These are phyloP conservation scores for Dothiorella sarmentorum DNA, from an alignment of 2,329 filamentous ascomycete genomes.

Conservation along the genomic window DNA sequence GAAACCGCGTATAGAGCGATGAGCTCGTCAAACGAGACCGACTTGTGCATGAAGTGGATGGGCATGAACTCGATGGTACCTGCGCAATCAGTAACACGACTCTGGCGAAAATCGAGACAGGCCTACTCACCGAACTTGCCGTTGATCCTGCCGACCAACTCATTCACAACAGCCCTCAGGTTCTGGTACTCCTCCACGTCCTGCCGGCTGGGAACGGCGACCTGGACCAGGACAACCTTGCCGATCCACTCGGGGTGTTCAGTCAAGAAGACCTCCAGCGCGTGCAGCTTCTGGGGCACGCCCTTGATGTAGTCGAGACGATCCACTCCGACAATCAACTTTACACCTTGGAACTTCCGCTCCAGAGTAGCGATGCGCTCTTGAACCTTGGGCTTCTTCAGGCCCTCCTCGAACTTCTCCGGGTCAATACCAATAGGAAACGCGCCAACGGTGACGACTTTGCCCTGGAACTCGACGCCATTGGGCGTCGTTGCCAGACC, in stretches of 20 bases:
- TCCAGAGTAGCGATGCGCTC: constrained; percentile 80
- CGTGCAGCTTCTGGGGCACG: constrained; percentile 94
- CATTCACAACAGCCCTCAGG: constrained; percentile 89
- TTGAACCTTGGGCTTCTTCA: constrained; percentile 81
- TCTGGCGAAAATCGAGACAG: background rate
- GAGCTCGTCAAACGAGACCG: constrained; percentile 89
- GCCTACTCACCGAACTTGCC: constrained; percentile 70
- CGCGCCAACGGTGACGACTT: constrained; percentile 85
- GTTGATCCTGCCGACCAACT: constrained; percentile 94
- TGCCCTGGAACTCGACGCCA: constrained; percentile 85
- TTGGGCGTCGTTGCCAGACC: constrained; percentile 80
- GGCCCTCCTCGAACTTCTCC: constrained; percentile 87
- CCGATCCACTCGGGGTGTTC: constrained; percentile 98
- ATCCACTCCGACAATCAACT: constrained; percentile 95
- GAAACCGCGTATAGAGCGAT: constrained; percentile 90
- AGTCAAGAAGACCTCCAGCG: constrained; percentile 91
- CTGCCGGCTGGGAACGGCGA: constrained; percentile 89
- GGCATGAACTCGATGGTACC: constrained; percentile 97
- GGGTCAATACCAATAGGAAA: constrained; percentile 98
- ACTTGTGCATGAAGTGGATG: constrained; percentile 97
- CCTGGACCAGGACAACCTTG: constrained; percentile 93
- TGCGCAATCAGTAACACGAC: constrained; percentile 24
- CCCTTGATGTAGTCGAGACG: constrained; percentile 98
- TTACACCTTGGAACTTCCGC: constrained; percentile 91
- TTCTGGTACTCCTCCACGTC: constrained; percentile 99